Base-by-base conservation (phyloP, 2,329 filamentous ascomycete genomes). In the Cladosporium sp. region DNA sequence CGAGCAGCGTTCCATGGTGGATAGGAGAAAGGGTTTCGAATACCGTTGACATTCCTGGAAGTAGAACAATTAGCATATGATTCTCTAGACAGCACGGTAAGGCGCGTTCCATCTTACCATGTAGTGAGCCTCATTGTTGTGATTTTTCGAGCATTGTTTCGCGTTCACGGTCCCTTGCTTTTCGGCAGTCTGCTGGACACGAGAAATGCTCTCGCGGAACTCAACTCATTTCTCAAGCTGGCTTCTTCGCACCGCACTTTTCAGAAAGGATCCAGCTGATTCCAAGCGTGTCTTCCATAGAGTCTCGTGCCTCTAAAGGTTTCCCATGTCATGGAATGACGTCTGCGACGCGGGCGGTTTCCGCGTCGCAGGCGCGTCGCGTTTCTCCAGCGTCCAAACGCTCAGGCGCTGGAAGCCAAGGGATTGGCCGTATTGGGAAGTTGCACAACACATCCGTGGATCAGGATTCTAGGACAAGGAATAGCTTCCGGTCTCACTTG, bases 1-100 rank as follows among this genome's bases (percentile, higher is more conserved):
- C 73, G 67, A 19, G 66, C 68, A 42, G 68, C 64, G 61, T 74
- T 72, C 75, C 75, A 78, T 72, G 75, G 75, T 60, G 74, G 72
- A 61, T 78, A 77, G 40, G 72, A 70, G 64, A 78, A 77, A n/a
- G 75, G 75, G 58, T 78, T 78, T 56, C 75, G 73, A 54, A 78
- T 77, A 64, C 75, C 75, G 57, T 78, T 78, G 63, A 78, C 75
- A 64, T 78, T 78, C 75, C 74, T 75, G 48, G 65, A 35, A 35
- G 52, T 46, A 38, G 38, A 31, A 13, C 6, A 13, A 8, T 43
- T 43, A 43, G 19, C 48, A 33, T 13, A n/a, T 18, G 2, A 18
- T 14, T 7, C 18, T 5, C 7, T 4, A 7, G 22, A 28, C 22
- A 28, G 22, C 22, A 1, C 22, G 7, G 22, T 28, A 4, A 7